Evolutionary conservation across 2,329 filamentous ascomycete species (phyloP).

Genomic region (Tolypocladium cylindrosporum): DNA sequence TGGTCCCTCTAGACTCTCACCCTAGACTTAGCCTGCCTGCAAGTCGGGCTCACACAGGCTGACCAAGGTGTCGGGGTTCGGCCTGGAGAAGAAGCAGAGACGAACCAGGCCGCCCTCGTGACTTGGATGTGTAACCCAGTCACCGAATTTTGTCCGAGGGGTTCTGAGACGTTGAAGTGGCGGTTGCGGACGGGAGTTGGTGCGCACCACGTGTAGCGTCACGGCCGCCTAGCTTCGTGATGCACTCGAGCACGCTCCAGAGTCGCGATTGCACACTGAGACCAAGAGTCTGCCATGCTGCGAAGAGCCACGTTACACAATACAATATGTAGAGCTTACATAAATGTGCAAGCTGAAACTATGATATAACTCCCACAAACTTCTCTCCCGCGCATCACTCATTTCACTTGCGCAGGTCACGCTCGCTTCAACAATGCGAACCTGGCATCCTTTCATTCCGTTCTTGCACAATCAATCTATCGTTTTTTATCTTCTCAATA

Average conservation of each 20-base stretch:
- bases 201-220: background rate
- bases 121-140: background rate
- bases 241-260: background rate
- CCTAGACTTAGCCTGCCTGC: background rate
- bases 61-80: background rate
- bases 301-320: background rate
- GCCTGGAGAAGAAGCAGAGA: background rate
- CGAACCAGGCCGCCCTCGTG: background rate
- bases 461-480: background rate
- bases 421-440: background rate
- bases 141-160: conserved; percentile 1
- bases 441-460: background rate
- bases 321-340: background rate
- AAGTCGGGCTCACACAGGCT: background rate
- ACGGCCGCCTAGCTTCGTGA: background rate
- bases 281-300: background rate
- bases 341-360: background rate
- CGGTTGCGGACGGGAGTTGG: background rate
- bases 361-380: background rate
- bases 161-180: background rate
- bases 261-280: too few relatives aligned
- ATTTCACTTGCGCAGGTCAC: background rate
- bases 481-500: background rate
- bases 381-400: background rate
- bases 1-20: background rate